Base-by-base conservation (phyloP, 768 basidiomycete species). In the Cystofilobasidium bisporidii region DNA sequence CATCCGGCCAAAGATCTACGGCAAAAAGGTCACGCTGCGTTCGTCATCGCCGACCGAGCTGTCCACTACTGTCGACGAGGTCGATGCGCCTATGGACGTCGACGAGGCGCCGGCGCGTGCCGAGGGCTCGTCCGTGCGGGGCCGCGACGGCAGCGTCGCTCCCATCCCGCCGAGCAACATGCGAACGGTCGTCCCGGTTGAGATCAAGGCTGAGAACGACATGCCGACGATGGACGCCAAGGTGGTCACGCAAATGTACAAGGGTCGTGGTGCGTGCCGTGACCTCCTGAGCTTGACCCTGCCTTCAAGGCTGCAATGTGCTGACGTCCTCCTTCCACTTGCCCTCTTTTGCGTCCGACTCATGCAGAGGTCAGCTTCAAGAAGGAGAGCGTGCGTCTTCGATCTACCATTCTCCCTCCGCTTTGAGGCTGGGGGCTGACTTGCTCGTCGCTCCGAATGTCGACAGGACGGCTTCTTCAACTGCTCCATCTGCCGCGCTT, bases 121-220 rank as follows among this genome's bases (percentile, higher is more conserved):
- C 10, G n/a, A 50, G 22, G n/a, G 6, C 9, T 50, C 48, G 12
- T 43, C 41, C 3, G 12, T 17, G 11, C 10, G 14, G 48, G 22
- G 11, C 32, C 50, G 50, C 9, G 28, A 18, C 2, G 53, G 30
- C 17, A 56, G 53, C 28, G 10, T 17, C 18, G 53, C 30, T 5
- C 53, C 53, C 12, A 9, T 56, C 3, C 53, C 53, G 26, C 53
- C 53, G 9, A 56, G 53, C 53, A 56, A 56, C 53, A 56, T 56
- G 53, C 17, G 18, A 8, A 30, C 53, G 28, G 30, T 20, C 12
- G 28, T 56, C 17, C 53, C 53, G 14, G 53, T 32, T 30, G 18
- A 56, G 30, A 30, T 56, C 53, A 28, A 56, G 30, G 1, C 6
- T 4, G 53, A 56, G 30, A 32, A 32, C 53, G 53, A 56, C 53